Evolutionary conservation across 495 filamentous ascomycete species (phyloP).

Genomic region (Aspergillus egyptiacus): DNA sequence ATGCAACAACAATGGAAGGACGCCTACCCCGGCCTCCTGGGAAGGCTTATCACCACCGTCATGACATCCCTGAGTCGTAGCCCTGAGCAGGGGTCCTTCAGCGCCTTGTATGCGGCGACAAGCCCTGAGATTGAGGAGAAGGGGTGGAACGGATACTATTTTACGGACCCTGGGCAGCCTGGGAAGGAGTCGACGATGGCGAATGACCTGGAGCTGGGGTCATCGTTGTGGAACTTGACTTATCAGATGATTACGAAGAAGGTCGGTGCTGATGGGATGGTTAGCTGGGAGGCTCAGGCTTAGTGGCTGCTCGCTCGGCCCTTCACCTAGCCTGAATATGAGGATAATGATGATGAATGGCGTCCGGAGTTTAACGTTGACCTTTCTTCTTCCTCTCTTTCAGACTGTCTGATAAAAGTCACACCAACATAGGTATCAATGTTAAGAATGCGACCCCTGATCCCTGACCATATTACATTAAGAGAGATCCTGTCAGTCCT

Average conservation of each 20-base stretch:
- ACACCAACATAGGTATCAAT: no score
- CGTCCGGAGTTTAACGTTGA: no score
- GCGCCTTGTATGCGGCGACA: conserved; percentile 36
- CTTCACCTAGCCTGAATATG: no score
- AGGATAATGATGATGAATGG: no score
- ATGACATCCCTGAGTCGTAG: conserved; percentile 30
- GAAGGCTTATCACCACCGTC: conserved; percentile 29
- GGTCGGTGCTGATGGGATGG: conserved; percentile 34
- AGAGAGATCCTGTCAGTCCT: no score
- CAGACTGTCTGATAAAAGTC: no score
- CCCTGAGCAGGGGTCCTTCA: conserved; percentile 39
- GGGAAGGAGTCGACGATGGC: conserved; percentile 36
- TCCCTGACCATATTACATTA: no score
- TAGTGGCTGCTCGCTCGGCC: background rate
- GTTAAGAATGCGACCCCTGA: no score
- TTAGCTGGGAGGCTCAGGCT: conserved; percentile 23
- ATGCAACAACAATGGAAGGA: conserved; percentile 47
- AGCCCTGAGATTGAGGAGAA: conserved; percentile 38
- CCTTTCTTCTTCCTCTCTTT: no score
- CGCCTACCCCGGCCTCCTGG: conserved; percentile 38
- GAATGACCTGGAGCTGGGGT: conserved; percentile 32
- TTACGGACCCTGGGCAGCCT: conserved; percentile 27
- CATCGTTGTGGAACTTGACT: conserved; percentile 38
- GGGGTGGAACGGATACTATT: conserved; percentile 37
- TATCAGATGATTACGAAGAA: conserved; percentile 37